Evolutionary conservation across 257 asterid genomes (phyloP).

Genomic region (Nicotiana sylvestris): DNA sequence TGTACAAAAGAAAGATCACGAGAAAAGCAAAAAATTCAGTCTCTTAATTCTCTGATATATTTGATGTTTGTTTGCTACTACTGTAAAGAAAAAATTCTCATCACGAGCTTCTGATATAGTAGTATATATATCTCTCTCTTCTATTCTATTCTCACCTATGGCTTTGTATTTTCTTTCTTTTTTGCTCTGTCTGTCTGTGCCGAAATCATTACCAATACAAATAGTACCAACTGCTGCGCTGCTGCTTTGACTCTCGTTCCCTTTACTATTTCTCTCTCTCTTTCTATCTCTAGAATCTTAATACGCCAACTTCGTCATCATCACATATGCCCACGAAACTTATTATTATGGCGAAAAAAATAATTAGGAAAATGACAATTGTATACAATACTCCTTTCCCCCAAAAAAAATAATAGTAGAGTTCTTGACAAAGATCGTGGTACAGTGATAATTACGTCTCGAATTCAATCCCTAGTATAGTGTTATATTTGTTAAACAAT

Average conservation of each 20-base stretch:
- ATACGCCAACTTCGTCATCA: slow-evolving; percentile 10
- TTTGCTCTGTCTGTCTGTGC: background rate
- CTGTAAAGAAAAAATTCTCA: background rate
- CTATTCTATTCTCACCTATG: background rate
- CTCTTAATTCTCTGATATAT: background rate
- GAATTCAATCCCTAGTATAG: no score
- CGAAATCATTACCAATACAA: slow-evolving; percentile 32
- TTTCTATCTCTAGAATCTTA: background rate
- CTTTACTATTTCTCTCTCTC: background rate
- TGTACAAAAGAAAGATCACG: background rate
- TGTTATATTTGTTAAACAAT: no score
- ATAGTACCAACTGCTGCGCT: slow-evolving; percentile 22
- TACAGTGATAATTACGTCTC: no score
- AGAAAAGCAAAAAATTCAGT: background rate
- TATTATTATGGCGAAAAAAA: background rate
- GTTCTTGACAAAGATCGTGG: no score
- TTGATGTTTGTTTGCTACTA: background rate
- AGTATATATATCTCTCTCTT: background rate
- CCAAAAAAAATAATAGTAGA: no score
- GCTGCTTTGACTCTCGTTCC: slow-evolving; percentile 17
- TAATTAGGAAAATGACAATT: background rate
- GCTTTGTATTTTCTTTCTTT: background rate
- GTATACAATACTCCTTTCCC: no score
- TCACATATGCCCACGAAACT: background rate
- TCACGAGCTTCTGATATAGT: slow-evolving; percentile 17